A percentile compares a stretch with the other conserved stretches of the same genome.
These are phyloP conservation scores for Carallia pectinifolia DNA, from an alignment of 345 rosid genomes.

Conservation along the genomic window DNA sequence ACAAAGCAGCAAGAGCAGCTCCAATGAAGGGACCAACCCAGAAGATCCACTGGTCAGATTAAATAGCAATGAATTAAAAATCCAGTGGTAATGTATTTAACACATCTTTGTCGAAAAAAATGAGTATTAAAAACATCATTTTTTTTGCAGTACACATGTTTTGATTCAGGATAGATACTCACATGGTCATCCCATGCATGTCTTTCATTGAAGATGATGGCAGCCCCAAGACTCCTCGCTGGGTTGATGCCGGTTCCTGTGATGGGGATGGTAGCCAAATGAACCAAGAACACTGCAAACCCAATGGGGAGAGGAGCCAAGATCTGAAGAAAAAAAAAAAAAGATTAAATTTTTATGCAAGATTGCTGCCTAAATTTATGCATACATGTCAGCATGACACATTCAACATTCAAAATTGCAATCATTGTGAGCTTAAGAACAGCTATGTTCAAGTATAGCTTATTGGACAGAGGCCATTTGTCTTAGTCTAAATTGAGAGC, in stretches of 20 bases:
- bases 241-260: conserved; percentile 6
- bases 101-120: background rate
- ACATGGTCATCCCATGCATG: conserved; percentile 1
- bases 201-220: background rate
- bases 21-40: conserved; percentile 7
- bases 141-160: no score
- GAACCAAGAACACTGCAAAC: conserved; percentile 3
- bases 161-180: background rate
- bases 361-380: background rate
- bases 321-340: background rate
- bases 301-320: background rate
- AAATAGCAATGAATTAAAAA: background rate
- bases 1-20: conserved; percentile 3
- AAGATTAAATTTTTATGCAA: background rate
- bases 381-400: background rate
- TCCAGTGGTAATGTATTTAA: background rate
- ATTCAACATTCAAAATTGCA: no score
- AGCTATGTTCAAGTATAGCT: no score
- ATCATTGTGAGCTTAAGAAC: no score
- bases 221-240: conserved; percentile 1
- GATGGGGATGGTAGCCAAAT: conserved; percentile 2
- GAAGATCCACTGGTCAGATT: background rate
- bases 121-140: no score
- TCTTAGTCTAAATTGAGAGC: no score
- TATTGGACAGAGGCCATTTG: no score